Conservation (phyloP, 148 eudicot genomes). For the Arbutus unedo region DNA sequence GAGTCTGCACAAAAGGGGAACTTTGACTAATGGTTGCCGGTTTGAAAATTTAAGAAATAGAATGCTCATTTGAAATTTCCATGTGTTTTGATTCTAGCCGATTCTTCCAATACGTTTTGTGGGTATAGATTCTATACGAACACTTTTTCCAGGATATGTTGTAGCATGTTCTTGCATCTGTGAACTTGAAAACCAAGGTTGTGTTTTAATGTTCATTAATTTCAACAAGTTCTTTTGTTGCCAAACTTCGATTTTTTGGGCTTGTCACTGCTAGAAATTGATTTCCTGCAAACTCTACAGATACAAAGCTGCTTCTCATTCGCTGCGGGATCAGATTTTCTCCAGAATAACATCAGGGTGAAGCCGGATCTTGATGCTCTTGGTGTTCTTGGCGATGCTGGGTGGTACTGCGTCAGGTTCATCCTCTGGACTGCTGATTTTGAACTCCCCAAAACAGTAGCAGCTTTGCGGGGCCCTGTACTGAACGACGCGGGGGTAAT, state of each 20-base stretch:
- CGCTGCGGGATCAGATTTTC: conserved; percentile 37
- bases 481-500: conserved; percentile 5
- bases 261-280: not conserved
- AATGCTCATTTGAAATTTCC: not conserved
- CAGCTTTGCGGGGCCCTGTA: conserved; percentile 7
- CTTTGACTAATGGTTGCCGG: not conserved
- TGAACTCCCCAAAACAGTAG: conserved; percentile 10
- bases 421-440: conserved; percentile 13
- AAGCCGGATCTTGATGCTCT: conserved; percentile 56
- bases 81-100: not conserved
- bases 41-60: not conserved
- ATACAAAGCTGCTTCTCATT: conserved; percentile 44
- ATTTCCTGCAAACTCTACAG: conserved; percentile 20
- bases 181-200: not conserved
- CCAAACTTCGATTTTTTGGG: not conserved
- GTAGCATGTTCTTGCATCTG: not conserved
- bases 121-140: not conserved
- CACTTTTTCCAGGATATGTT: not conserved
- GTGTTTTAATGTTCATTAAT: too few relatives aligned
- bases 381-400: conserved; percentile 53
- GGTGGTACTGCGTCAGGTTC: conserved; percentile 12
- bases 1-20: not conserved
- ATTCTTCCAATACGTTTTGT: not conserved
- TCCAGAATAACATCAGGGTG: conserved; percentile 56
- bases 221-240: not conserved